These are phyloP conservation scores for Komagataea norvegica DNA, from an alignment of 1,139 yeast genomes.

Conservation along the genomic window DNA sequence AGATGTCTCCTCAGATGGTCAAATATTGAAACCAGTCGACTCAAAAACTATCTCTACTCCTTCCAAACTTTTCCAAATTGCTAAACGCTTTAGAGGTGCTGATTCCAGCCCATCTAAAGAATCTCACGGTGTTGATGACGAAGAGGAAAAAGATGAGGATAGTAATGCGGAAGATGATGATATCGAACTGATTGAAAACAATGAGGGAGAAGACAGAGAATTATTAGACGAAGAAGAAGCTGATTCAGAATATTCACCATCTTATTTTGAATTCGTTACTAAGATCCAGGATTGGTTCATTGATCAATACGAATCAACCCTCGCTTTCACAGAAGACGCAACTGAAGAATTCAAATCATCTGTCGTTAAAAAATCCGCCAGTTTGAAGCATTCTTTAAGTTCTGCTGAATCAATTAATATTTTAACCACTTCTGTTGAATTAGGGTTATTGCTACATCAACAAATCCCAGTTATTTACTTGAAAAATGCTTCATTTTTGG, in stretches of 20 bases:
- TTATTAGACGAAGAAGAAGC: constrained; percentile 12
- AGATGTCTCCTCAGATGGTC: constrained; percentile 9
- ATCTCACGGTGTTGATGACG: constrained; percentile 9
- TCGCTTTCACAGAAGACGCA: constrained; percentile 25
- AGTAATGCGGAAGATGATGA: constrained; percentile 15
- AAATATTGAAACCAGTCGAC: constrained; percentile 12
- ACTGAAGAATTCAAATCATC: constrained; percentile 16
- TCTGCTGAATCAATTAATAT: constrained; percentile 21
- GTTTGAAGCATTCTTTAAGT: constrained; percentile 19
- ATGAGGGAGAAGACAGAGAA: constrained; percentile 10
- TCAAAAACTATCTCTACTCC: constrained; percentile 20
- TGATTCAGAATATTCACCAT: constrained; percentile 16
- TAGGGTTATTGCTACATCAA: constrained; percentile 11
- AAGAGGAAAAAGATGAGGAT: constrained; percentile 13
- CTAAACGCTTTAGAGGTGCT: constrained; percentile 18
- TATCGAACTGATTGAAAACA: constrained; percentile 13
- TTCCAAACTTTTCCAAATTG: constrained; percentile 17
- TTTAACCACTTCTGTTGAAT: constrained; percentile 16
- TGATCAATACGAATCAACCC: constrained; percentile 18
- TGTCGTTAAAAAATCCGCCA: constrained; percentile 8
- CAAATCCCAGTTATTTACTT: constrained; percentile 19
- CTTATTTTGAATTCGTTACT: constrained; percentile 12
- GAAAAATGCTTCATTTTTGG: constrained; percentile 18
- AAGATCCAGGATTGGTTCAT: constrained; percentile 20
- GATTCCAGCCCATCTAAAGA: constrained; percentile 23